A percentile compares a stretch with the other conserved stretches of the same genome.
Evolutionary conservation across 805 yeast genomes (phyloP).

Genomic region (Wickerhamomyces kurtzmanii): DNA sequence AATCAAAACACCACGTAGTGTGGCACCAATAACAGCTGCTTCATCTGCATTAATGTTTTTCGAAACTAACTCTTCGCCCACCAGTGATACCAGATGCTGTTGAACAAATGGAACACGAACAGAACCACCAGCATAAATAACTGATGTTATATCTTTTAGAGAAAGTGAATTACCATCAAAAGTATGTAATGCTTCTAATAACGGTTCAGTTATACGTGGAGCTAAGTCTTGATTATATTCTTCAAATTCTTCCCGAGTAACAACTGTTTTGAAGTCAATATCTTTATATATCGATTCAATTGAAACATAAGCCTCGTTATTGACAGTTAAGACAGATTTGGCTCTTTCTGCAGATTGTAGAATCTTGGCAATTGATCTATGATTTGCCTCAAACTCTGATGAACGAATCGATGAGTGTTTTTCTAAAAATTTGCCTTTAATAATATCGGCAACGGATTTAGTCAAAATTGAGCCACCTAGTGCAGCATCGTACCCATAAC

Average conservation of each 20-base stretch:
- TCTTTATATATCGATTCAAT: conserved; percentile 71
- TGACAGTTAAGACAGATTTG: conserved; percentile 80
- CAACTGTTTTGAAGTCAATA: conserved; percentile 53
- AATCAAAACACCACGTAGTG: conserved; percentile 71
- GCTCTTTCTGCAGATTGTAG: conserved; percentile 85
- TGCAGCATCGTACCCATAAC: conserved; percentile 55
- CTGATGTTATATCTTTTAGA: conserved; percentile 40
- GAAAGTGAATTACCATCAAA: conserved; percentile 16
- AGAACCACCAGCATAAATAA: conserved; percentile 84
- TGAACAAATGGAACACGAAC: conserved; percentile 86
- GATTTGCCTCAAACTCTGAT: conserved; percentile 30
- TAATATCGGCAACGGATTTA: conserved; percentile 45
- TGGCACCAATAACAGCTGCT: conserved; percentile 82
- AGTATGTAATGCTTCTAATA: conserved; percentile 36
- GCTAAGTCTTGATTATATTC: conserved; percentile 31
- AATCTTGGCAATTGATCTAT: conserved; percentile 56
- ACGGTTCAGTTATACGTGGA: conserved; percentile 41
- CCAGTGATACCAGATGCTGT: conserved; percentile 38
- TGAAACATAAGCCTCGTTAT: conserved; percentile 64
- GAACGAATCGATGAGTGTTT: conserved; percentile 27
- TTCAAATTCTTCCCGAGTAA: conserved; percentile 83
- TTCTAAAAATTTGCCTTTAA: conserved; percentile 49
- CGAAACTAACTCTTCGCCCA: conserved; percentile 55
- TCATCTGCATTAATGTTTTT: conserved; percentile 94
- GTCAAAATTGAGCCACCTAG: conserved; percentile 79